These are phyloP conservation scores for Hypoxylon sp. DNA, from an alignment of 2,329 filamentous ascomycete species.

Conservation along the genomic window DNA sequence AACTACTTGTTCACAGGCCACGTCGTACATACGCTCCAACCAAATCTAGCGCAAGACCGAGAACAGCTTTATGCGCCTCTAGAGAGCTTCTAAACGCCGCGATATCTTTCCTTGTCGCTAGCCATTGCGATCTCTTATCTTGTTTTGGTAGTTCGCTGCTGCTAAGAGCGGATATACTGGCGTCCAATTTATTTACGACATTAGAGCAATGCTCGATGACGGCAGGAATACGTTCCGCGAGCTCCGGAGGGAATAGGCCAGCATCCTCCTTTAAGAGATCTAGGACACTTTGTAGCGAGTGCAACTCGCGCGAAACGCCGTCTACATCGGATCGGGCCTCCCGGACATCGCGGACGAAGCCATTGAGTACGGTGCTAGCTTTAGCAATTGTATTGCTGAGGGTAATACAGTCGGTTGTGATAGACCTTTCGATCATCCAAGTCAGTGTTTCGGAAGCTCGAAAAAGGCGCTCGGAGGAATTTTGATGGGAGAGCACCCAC, in stretches of 20 bases:
- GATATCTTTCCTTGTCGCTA: conserved; percentile 54
- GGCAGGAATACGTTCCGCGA: conserved; percentile 57
- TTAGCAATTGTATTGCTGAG: conserved; percentile 56
- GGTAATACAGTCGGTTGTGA: conserved; percentile 58
- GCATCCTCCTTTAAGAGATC: conserved; percentile 60
- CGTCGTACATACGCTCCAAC: conserved; percentile 57
- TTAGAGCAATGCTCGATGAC: conserved; percentile 57
- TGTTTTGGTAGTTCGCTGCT: conserved; percentile 52
- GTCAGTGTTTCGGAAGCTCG: conserved; percentile 49
- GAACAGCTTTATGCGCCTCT: conserved; percentile 57
- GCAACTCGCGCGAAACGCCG: conserved; percentile 59
- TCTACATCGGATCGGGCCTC: conserved; percentile 60
- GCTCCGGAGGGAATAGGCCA: conserved; percentile 54
- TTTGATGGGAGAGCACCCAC: conserved; percentile 47
- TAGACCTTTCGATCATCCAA: conserved; percentile 54
- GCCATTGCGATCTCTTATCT: conserved; percentile 59
- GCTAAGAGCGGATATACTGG: conserved; percentile 54
- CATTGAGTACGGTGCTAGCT: conserved; percentile 53
- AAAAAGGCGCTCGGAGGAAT: conserved; percentile 39
- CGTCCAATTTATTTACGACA: conserved; percentile 58
- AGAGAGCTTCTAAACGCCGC: conserved; percentile 55
- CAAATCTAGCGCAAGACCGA: conserved; percentile 61
- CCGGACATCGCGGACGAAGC: conserved; percentile 60
- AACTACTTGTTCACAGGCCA: conserved; percentile 17
- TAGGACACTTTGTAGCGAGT: conserved; percentile 59